A percentile compares a stretch with the other conserved stretches of the same genome.
Evolutionary conservation across 78 protist genomes (phyloP).

Genomic region (Dictyostelium firmibasis): DNA sequence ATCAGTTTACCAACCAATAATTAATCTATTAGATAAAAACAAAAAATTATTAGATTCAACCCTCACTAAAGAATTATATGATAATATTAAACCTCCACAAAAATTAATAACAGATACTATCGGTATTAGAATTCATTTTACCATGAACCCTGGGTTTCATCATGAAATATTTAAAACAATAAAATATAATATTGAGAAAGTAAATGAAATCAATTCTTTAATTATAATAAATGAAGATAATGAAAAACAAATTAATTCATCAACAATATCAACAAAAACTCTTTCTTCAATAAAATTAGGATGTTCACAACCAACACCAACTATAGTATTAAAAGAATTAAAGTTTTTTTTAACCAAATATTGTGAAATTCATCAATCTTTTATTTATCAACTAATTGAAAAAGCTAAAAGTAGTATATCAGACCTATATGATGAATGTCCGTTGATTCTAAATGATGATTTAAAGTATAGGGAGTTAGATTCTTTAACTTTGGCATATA

Average conservation of each 20-base stretch:
- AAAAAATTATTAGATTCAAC: too few relatives aligned
- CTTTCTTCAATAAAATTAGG: background rate
- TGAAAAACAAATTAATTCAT: background rate
- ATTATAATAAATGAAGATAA: background rate
- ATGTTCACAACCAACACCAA: background rate
- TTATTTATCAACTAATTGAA: background rate
- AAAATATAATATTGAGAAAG: background rate
- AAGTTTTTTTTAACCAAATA: too few relatives aligned
- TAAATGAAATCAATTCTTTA: background rate
- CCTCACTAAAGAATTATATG: background rate
- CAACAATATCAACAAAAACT: background rate
- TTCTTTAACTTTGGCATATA: background rate
- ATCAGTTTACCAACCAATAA: background rate
- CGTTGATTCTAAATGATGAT: background rate
- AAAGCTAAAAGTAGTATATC: background rate
- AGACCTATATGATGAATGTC: background rate
- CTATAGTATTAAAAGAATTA: background rate
- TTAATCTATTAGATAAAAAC: background rate
- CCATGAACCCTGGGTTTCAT: background rate
- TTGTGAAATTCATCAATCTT: background rate
- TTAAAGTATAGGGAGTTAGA: background rate
- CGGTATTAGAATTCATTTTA: background rate
- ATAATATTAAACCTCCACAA: background rate
- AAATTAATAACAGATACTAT: background rate
- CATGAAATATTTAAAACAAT: background rate